phyloP scores from a whole-genome alignment of 805 yeast genomes.

The Barnettozyma pratensis region DNA sequence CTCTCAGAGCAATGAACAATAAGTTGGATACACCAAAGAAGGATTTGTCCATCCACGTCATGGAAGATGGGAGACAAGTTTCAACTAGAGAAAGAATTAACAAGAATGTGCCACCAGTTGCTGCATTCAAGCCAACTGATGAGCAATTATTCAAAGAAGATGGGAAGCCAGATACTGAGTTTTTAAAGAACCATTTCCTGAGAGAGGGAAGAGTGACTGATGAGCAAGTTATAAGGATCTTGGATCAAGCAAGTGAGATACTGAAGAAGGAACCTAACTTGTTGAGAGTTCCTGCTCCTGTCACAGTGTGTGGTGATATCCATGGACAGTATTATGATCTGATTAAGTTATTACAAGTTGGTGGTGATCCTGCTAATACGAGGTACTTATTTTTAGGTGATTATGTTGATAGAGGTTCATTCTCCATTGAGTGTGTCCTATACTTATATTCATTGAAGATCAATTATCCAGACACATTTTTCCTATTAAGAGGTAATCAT shows the following conservation, averaged over 20 bases:
- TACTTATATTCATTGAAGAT: slow-evolving; percentile 76
- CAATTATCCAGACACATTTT: slow-evolving; percentile 66
- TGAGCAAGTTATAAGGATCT: slow-evolving; percentile 63
- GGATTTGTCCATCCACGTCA: slow-evolving; percentile 36
- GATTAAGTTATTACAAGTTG: slow-evolving; percentile 86
- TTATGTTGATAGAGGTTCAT: slow-evolving; percentile 92
- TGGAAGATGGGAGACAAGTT: slow-evolving; percentile 46
- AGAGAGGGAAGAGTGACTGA: slow-evolving; percentile 77
- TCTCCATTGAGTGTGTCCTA: slow-evolving; percentile 76
- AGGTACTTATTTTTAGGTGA: slow-evolving; percentile 86
- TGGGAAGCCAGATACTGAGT: slow-evolving; percentile 69
- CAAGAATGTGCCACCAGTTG: slow-evolving; percentile 58
- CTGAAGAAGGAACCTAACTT: slow-evolving; percentile 73
- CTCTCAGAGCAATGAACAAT: slow-evolving; percentile 52
- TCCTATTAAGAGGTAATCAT: slow-evolving; percentile 90
- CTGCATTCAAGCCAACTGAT: slow-evolving; percentile 58
- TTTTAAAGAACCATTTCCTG: slow-evolving; percentile 67
- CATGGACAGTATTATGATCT: slow-evolving; percentile 94
- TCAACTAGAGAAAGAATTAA: slow-evolving; percentile 49
- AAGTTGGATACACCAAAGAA: slow-evolving; percentile 27
- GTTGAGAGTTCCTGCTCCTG: slow-evolving; percentile 81
- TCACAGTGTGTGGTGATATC: slow-evolving; percentile 95
- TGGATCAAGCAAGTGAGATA: slow-evolving; percentile 57
- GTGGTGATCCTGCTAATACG: slow-evolving; percentile 79
- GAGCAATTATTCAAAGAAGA: slow-evolving; percentile 55